Evolutionary conservation across 805 yeast species (phyloP).

Genomic region (Ascoidea rubescens): DNA sequence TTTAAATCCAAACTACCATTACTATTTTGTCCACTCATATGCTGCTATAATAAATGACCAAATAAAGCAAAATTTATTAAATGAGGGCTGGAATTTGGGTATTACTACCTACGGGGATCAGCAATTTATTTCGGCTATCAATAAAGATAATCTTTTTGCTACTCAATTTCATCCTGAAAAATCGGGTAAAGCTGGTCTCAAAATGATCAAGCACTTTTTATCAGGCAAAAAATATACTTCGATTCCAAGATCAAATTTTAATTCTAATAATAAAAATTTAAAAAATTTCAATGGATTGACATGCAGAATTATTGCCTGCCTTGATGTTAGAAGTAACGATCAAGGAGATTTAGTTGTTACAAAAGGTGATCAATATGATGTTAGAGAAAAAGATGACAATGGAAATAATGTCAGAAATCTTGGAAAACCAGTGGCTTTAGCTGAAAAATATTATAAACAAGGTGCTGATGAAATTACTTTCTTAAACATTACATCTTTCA

Average conservation of each 20-base stretch:
- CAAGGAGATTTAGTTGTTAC: slow-evolving; percentile 93
- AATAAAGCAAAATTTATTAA: slow-evolving; percentile 18
- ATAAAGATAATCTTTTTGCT: slow-evolving; percentile 72
- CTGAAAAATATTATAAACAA: slow-evolving; percentile 77
- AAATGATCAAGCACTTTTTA: slow-evolving; percentile 61
- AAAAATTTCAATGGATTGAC: slow-evolving; percentile 28
- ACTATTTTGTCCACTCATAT: slow-evolving; percentile 91
- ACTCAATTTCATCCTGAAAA: slow-evolving; percentile 99
- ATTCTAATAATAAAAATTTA: slow-evolving; percentile 13
- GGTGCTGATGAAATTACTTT: slow-evolving; percentile 98
- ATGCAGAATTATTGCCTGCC: slow-evolving; percentile 86
- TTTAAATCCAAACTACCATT: slow-evolving; percentile 52
- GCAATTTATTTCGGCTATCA: slow-evolving; percentile 68
- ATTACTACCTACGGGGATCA: slow-evolving; percentile 56
- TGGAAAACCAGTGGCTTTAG: slow-evolving; percentile 94
- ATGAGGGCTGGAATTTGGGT: slow-evolving; percentile 37
- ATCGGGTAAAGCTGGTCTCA: slow-evolving; percentile 82
- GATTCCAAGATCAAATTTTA: slow-evolving; percentile 10
- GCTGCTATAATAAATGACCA: slow-evolving; percentile 51
- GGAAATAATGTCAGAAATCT: slow-evolving; percentile 68
- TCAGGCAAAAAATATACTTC: slow-evolving; percentile 14
- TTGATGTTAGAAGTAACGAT: slow-evolving; percentile 94
- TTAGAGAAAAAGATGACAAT: slow-evolving; percentile 54
- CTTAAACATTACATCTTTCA: slow-evolving; percentile 86
- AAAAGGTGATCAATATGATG: slow-evolving; percentile 97